Percentiles rank a stretch among this genome's conserved stretches.
phyloP scores from a whole-genome alignment of 352 stramenopile species.

The Phytophthora hibernalis region DNA sequence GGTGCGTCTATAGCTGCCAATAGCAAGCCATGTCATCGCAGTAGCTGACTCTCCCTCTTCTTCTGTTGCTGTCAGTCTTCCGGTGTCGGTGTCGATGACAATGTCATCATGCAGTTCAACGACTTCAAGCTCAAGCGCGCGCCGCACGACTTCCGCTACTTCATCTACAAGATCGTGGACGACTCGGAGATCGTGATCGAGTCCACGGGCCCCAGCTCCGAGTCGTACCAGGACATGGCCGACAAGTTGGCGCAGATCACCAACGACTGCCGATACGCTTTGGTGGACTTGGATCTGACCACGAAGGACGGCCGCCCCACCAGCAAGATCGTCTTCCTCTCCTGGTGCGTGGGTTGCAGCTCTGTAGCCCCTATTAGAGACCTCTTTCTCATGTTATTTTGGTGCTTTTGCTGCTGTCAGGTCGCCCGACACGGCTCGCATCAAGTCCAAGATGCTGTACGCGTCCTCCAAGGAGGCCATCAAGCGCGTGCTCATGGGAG shows the following conservation, averaged over 20 bases:
- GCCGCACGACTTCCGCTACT: slow-evolving; percentile 94
- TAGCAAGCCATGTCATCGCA: not conserved
- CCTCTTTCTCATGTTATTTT: not conserved
- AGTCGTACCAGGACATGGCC: slow-evolving; percentile 92
- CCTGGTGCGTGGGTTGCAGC: slow-evolving; percentile 75
- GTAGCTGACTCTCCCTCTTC: slow-evolving; percentile 9
- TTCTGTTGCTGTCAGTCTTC: slow-evolving; percentile 84
- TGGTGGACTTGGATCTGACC: slow-evolving; percentile 91
- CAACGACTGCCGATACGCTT: slow-evolving; percentile 87
- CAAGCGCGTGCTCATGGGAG: slow-evolving; percentile 94
- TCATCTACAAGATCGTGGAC: slow-evolving; percentile 96
- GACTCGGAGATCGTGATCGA: slow-evolving; percentile 95
- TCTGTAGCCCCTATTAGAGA: too few species aligned
- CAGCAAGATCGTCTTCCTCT: slow-evolving; percentile 93
- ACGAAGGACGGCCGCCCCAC: slow-evolving; percentile 90
- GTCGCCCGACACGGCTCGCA: slow-evolving; percentile 92
- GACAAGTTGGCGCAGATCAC: slow-evolving; percentile 75
- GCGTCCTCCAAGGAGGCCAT: slow-evolving; percentile 94
- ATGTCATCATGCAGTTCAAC: slow-evolving; percentile 94
- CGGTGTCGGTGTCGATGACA: slow-evolving; percentile 93
- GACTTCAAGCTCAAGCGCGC: slow-evolving; percentile 96
- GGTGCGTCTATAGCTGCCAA: slow-evolving; percentile 22
- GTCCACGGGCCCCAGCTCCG: slow-evolving; percentile 68
- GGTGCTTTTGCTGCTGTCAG: slow-evolving; percentile 25
- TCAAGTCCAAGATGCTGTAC: slow-evolving; percentile 97